Evolutionary conservation across 2,329 filamentous ascomycete genomes (phyloP).

Genomic region (Trichoderma sp.): DNA sequence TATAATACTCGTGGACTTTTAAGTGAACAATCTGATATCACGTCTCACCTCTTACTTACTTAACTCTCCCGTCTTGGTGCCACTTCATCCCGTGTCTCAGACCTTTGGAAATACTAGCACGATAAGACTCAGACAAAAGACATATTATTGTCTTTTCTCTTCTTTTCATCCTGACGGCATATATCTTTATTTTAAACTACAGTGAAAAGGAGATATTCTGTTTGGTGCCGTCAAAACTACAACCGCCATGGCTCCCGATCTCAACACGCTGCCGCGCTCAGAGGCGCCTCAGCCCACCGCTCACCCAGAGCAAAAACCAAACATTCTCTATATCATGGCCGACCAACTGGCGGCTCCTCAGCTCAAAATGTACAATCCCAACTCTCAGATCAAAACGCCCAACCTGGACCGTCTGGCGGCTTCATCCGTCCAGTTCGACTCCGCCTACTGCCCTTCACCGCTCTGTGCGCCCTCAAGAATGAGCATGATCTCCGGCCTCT

Average conservation of each 20-base stretch:
- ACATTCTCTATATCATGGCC: slow-evolving; percentile 82
- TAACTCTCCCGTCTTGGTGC: background rate
- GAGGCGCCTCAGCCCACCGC: slow-evolving; percentile 37
- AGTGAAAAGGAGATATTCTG: background rate
- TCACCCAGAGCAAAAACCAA: slow-evolving; percentile 38
- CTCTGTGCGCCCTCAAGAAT: slow-evolving; percentile 91
- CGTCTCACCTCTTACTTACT: background rate
- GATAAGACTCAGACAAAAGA: background rate
- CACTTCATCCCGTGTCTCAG: background rate
- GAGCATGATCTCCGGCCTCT: slow-evolving; percentile 89
- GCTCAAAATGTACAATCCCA: slow-evolving; percentile 86
- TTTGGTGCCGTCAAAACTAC: background rate
- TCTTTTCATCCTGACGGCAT: background rate
- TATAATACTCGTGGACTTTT: background rate
- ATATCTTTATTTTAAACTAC: background rate
- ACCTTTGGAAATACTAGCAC: background rate
- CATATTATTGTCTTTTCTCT: background rate
- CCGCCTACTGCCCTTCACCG: slow-evolving; percentile 90
- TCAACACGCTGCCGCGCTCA: slow-evolving; percentile 68
- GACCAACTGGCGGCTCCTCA: slow-evolving; percentile 91
- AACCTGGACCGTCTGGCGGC: slow-evolving; percentile 82
- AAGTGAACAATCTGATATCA: background rate
- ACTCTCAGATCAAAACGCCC: slow-evolving; percentile 89
- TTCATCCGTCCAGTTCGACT: slow-evolving; percentile 85
- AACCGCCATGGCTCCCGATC: slow-evolving; percentile 66